These are phyloP conservation scores for Botrytis hyacinthi DNA, from an alignment of 2,329 filamentous ascomycete species.

Conservation along the genomic window DNA sequence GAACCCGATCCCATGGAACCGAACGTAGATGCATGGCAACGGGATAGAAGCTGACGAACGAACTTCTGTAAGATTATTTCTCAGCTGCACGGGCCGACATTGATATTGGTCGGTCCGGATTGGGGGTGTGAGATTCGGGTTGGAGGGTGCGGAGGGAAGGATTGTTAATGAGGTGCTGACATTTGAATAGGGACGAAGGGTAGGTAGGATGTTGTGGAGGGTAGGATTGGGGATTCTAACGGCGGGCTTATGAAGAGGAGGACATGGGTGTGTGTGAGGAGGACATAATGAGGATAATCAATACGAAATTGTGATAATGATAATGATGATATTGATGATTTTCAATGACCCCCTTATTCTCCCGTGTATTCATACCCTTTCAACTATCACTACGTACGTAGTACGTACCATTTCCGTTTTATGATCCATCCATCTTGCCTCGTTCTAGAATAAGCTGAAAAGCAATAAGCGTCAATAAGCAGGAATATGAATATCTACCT, in stretches of 20 bases:
- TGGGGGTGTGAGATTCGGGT: background rate
- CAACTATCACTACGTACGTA: no score
- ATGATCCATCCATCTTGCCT: background rate
- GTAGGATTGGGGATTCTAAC: constrained; percentile 2
- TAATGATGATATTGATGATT: background rate
- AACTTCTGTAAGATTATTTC: background rate
- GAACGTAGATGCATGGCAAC: background rate
- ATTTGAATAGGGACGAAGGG: background rate
- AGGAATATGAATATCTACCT: background rate
- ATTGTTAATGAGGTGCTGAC: background rate
- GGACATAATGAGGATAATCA: background rate
- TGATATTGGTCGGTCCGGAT: background rate
- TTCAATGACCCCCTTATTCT: background rate
- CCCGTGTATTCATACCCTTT: background rate
- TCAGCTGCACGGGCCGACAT: background rate
- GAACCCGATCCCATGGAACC: constrained; percentile 12
- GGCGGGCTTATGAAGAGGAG: background rate
- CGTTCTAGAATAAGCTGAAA: background rate
- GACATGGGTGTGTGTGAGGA: background rate
- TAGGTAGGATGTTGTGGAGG: background rate
- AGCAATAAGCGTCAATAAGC: background rate
- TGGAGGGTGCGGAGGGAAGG: background rate
- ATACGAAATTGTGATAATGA: background rate
- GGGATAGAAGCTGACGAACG: constrained; percentile 3
- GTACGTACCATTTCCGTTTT: background rate